phyloP scores from a whole-genome alignment of 1,284 basidiomycete genomes.

The Pterulicium gracile region DNA sequence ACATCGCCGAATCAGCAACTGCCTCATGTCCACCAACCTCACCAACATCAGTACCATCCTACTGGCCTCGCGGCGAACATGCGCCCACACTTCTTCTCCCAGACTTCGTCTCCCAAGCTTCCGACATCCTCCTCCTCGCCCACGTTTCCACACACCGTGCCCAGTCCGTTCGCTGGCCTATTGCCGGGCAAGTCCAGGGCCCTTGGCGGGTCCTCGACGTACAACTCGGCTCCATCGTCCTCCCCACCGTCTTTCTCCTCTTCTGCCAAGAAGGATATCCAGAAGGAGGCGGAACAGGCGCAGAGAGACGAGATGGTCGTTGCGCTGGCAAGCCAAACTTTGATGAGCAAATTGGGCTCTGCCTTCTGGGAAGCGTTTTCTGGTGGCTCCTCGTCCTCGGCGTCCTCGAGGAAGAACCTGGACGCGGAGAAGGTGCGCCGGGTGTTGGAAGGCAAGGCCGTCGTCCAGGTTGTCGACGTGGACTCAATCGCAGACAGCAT shows the following conservation, averaged over 20 bases:
- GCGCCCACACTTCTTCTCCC: constrained; percentile 46
- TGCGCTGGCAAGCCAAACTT: constrained; percentile 58
- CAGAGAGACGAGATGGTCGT: constrained; percentile 41
- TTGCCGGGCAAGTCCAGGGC: background rate
- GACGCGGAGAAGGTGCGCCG: constrained; percentile 69
- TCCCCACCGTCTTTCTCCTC: constrained; percentile 13
- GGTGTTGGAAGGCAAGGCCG: constrained; percentile 68
- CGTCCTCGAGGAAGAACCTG: constrained; percentile 25
- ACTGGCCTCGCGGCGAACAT: constrained; percentile 39
- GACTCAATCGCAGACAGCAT: constrained; percentile 20
- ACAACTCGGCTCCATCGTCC: constrained; percentile 16
- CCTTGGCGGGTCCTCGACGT: constrained; percentile 4
- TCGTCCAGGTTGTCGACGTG: constrained; percentile 64
- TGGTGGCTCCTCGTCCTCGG: constrained; percentile 21
- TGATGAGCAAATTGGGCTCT: constrained; percentile 50
- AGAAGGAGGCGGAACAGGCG: constrained; percentile 14
- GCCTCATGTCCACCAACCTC: constrained; percentile 19
- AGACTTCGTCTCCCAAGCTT: constrained; percentile 9
- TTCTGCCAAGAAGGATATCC: constrained; percentile 10
- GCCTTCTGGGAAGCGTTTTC: constrained; percentile 80
- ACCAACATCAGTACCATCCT: constrained; percentile 24
- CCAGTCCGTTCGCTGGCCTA: background rate
- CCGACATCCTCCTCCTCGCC: constrained; percentile 5
- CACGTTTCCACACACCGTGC: background rate
- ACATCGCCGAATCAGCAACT: background rate